phyloP scores from a whole-genome alignment of 768 basidiomycete species.

The Coprinellus micaceus region DNA sequence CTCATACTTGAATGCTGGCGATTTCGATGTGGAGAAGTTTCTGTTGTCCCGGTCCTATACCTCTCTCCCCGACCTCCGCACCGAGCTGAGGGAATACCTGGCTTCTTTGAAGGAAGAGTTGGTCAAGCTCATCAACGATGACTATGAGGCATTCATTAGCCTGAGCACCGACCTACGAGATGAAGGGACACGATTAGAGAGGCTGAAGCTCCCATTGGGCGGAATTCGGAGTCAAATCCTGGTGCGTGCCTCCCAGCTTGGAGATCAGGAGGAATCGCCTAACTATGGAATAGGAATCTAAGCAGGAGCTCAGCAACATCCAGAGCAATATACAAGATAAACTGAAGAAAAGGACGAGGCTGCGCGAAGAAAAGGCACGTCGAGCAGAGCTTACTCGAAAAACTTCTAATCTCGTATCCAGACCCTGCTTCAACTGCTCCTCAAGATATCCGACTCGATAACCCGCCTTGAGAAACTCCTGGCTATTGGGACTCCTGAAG shows the following conservation, averaged over 20 bases:
- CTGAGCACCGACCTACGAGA: slow-evolving; percentile 89
- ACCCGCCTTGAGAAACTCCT: slow-evolving; percentile 85
- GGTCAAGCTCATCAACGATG: slow-evolving; percentile 93
- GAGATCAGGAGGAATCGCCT: not conserved
- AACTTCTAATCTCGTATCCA: slow-evolving; percentile 24
- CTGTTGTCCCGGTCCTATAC: slow-evolving; percentile 82
- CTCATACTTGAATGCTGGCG: slow-evolving; percentile 59
- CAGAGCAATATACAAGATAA: slow-evolving; percentile 77
- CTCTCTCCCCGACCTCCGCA: slow-evolving; percentile 81
- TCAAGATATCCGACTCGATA: slow-evolving; percentile 91
- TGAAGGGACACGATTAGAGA: slow-evolving; percentile 70
- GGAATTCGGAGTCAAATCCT: slow-evolving; percentile 62
- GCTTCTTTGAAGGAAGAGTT: slow-evolving; percentile 86
- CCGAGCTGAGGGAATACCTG: slow-evolving; percentile 85
- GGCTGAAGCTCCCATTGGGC: slow-evolving; percentile 64
- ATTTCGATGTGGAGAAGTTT: slow-evolving; percentile 83
- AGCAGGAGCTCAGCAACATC: slow-evolving; percentile 57
- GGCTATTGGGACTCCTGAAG: slow-evolving; percentile 54
- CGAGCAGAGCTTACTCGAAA: slow-evolving; percentile 1
- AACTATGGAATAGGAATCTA: slow-evolving; percentile 47
- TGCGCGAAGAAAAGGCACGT: slow-evolving; percentile 80
- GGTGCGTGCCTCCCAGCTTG: slow-evolving; percentile 41
- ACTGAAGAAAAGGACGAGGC: slow-evolving; percentile 63
- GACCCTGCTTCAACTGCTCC: slow-evolving; percentile 81
- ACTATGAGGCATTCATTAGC: slow-evolving; percentile 97